A percentile compares a stretch with the other conserved stretches of the same genome.
Evolutionary conservation across 768 basidiomycete genomes (phyloP).

Genomic region (Mycena rosella): DNA sequence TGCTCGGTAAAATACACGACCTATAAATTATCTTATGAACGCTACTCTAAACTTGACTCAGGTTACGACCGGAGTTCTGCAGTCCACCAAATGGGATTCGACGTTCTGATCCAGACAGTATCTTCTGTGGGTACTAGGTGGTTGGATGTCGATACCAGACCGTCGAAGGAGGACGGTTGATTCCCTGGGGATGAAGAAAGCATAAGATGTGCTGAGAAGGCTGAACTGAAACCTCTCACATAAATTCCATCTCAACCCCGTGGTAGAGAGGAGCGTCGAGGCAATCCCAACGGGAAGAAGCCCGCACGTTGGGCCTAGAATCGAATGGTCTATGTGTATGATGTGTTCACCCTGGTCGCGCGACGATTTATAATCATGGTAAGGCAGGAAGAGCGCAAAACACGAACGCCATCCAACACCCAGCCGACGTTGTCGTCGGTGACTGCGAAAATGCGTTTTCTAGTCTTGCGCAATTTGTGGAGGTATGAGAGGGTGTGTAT

Average conservation of each 20-base stretch:
- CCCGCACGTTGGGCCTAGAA: conserved; percentile 92
- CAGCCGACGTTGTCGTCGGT: conserved; percentile 95
- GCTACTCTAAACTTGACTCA: too few relatives aligned
- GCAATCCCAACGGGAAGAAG: conserved; percentile 93
- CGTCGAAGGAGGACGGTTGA: conserved; percentile 82
- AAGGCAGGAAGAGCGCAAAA: neutral
- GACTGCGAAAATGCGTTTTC: conserved; percentile 75
- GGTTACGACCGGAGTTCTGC: conserved; percentile 54
- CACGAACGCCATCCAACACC: conserved; percentile 81
- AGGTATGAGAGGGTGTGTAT: conserved; percentile 89
- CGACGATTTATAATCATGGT: neutral
- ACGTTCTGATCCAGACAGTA: conserved; percentile 80
- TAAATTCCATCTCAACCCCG: conserved; percentile 91
- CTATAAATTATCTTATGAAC: too few relatives aligned
- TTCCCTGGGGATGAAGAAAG: conserved; percentile 54
- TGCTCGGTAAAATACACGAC: too few relatives aligned
- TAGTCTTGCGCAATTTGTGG: conserved; percentile 77
- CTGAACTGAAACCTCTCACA: conserved; percentile 58
- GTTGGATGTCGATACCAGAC: conserved; percentile 93
- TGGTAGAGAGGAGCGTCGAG: conserved; percentile 81
- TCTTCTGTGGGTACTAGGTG: conserved; percentile 80
- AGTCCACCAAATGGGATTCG: conserved; percentile 92
- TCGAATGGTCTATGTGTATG: conserved; percentile 78
- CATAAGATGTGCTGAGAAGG: neutral
- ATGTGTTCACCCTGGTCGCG: conserved; percentile 82